Base-by-base conservation (phyloP, 148 eudicot species). In the Drosera capensis region DNA sequence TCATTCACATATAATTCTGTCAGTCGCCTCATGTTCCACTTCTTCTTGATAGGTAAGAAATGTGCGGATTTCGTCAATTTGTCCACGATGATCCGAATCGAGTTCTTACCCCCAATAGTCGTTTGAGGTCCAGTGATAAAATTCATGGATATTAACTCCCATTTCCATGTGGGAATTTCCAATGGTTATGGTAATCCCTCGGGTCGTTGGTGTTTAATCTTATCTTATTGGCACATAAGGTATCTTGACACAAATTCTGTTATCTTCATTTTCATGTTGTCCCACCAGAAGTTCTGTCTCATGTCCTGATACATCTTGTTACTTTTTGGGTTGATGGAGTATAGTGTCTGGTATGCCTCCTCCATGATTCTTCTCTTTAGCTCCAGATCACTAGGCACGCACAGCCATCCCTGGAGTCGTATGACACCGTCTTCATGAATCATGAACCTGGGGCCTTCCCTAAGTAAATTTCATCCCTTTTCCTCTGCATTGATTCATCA, bases 171-270 rank as follows among this genome's bases (percentile, higher is more conserved):
- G 0, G 41, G 17, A 20, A 25, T 20, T 0, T 12, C 11, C 16
- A 53, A 20, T 2, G 41, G 41, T 43, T 54, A 22, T 8, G 43
- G 23, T 3, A 20, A 9, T 1, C 31, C 1, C n/a, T 0, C 8
- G 5, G 18, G 31, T 2, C 5, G 23, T 13, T 12, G 16, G 20
- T 45, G 25, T n/a, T 54, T 7, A 20, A 18, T 22, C 12, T 54
- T 54, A 12, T 29, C 29, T 16, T 44, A 17, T 0, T 43, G 49
- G 17, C 30, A 54, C 3, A 35, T 43, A 17, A 54, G 21, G 17
- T 42, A 43, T 16, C 6, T 20, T 0, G 41, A 2, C 2, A 43
- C 30, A 30, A 31, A 45, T 23, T 24, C 7, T 1, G 19, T 23
- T 1, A 45, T 13, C 2, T 45, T 12, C 9, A 1, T 1, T 18